Evolutionary conservation across 2,329 filamentous ascomycete genomes (phyloP).

Genomic region (Colletotrichum tofieldiae): DNA sequence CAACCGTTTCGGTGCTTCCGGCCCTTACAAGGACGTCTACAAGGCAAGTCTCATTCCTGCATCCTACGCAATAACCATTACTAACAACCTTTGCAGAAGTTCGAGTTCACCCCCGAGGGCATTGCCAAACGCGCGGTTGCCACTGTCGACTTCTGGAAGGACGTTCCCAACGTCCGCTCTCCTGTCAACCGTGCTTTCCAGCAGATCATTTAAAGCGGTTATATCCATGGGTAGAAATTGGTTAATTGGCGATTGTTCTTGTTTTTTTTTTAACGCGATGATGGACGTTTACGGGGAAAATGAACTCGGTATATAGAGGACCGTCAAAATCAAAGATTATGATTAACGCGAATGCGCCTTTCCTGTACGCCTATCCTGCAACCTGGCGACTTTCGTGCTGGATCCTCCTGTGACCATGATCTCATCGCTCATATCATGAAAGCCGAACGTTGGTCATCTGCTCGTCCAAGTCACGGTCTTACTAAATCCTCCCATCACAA

Average conservation of each 20-base stretch:
- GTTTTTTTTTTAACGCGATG: slow-evolving; percentile 39
- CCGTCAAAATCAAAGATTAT: slow-evolving; percentile 44
- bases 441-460: slow-evolving; percentile 2
- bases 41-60: slow-evolving; percentile 69
- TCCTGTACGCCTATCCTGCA: slow-evolving; percentile 31
- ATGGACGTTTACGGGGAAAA: slow-evolving; percentile 42
- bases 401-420: slow-evolving; percentile 20
- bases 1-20: slow-evolving; percentile 98
- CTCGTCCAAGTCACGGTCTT: slow-evolving; percentile 4
- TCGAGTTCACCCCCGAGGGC: slow-evolving; percentile 98
- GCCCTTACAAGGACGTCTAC: slow-evolving; percentile 98
- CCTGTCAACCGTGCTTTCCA: slow-evolving; percentile 98
- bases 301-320: slow-evolving; percentile 44
- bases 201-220: slow-evolving; percentile 84
- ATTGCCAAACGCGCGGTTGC: slow-evolving; percentile 94
- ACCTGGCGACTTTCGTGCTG: slow-evolving; percentile 13
- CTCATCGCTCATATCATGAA: slow-evolving; percentile 34
- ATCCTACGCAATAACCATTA: slow-evolving; percentile 13
- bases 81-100: slow-evolving; percentile 79
- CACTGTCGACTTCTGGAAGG: slow-evolving; percentile 99
- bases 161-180: slow-evolving; percentile 88
- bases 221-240: slow-evolving; percentile 38
- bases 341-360: slow-evolving; percentile 38
- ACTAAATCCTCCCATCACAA: background rate
- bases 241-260: slow-evolving; percentile 40